Base-by-base conservation (phyloP, 2,329 filamentous ascomycete genomes). In the Penicillium aurantiogriseum region DNA sequence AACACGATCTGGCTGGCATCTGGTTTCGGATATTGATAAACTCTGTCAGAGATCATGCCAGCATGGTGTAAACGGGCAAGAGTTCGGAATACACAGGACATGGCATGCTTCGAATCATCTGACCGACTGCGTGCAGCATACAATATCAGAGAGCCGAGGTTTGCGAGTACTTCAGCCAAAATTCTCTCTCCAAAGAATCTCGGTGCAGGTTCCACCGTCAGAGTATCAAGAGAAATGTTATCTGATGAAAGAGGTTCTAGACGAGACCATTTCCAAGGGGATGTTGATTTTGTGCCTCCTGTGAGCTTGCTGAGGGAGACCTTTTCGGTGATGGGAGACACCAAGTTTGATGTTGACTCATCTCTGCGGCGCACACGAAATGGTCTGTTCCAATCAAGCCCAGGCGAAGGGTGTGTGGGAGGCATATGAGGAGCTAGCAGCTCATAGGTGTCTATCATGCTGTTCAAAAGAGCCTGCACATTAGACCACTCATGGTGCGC, bases 21-120 rank as follows among this genome's bases (percentile, higher is more conserved):
- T 17, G 68, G 67, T 45, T 61, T 53, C 10, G 63, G 59, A 56
- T 76, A 77, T 53, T 74, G 73, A 62, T 81, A 81, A 7, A 80
- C 71, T 36, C 68, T 68, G 46, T 76, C 70, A 10, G 79, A 76
- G 5, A 81, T 70, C 51, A 75, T 68, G 46, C 71, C 76, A 11
- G 76, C 65, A 63, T 78, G 77, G 56, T 81, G 79, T 45, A 81
- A 63, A 46, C 75, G 74, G 42, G 76, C 79, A 58, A 81, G 67
- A 31, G 76, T 71, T 29, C 72, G 76, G 59, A 76, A 74, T 8
- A 80, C 77, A 50, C 72, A 74, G 51, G 73, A 74, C 77, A 81
- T 80, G 40, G 75, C 72, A 13, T 68, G 39, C 44, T 73, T 70
- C 7, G 72, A 71, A 54, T 77, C 67, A 21, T 69, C 68, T 4